Percentiles rank a stretch among this genome's conserved stretches.
These are phyloP conservation scores for Fraxinus cuspidata DNA, from an alignment of 257 asterid genomes.

Conservation along the genomic window DNA sequence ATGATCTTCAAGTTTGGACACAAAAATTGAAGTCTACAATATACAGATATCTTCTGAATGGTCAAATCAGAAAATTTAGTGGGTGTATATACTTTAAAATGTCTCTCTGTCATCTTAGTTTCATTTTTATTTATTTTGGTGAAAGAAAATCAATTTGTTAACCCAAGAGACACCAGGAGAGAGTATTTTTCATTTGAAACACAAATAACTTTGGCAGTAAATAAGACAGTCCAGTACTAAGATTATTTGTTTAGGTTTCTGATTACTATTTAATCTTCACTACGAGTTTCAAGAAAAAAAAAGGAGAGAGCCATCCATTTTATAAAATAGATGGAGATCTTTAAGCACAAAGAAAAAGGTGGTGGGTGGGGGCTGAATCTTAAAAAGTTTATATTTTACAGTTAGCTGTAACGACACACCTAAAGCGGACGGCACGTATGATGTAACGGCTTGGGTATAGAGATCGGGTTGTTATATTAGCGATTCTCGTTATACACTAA, in stretches of 20 bases:
- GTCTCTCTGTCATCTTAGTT: neutral
- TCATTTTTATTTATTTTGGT: neutral
- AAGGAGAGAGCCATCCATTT: slow-evolving; percentile 11
- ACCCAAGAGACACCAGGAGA: slow-evolving; percentile 4
- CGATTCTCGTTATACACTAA: neutral
- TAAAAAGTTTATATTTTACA: neutral
- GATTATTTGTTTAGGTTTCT: slow-evolving; percentile 10
- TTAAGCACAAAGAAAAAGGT: neutral
- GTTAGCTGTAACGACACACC: neutral
- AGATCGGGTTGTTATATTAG: no score
- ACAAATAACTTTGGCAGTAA: neutral
- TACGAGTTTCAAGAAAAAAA: neutral
- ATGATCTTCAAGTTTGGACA: slow-evolving; percentile 7
- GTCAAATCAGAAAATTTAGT: neutral
- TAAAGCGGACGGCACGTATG: no score
- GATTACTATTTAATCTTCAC: neutral
- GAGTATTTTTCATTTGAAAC: neutral
- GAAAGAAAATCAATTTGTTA: neutral
- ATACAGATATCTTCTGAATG: neutral
- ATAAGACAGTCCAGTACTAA: neutral
- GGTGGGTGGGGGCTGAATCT: neutral
- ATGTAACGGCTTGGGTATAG: no score
- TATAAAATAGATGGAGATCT: neutral
- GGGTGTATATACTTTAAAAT: neutral
- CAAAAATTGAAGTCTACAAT: neutral